Evolutionary conservation across 208 protist species (phyloP).

Genomic region (Tritrichomonas foetus): DNA sequence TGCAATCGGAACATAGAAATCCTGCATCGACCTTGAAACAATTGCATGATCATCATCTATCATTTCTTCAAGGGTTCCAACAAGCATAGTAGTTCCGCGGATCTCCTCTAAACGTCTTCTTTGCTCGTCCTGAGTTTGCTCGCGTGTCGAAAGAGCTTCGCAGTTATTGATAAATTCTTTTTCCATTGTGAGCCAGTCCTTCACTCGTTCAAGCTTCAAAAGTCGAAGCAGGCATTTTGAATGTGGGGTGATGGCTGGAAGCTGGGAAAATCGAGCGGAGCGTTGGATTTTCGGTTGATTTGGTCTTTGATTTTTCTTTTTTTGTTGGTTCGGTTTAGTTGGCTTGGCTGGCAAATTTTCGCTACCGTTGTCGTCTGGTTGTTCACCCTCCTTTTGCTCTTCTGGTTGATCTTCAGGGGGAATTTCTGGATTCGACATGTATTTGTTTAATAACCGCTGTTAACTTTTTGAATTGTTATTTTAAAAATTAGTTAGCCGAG

Average conservation of each 20-base stretch:
- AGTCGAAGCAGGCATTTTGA: slow-evolving; percentile 90
- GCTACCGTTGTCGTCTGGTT: too few relatives aligned
- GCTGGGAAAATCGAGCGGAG: background rate
- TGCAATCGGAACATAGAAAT: slow-evolving; percentile 97
- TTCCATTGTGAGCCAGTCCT: slow-evolving; percentile 98
- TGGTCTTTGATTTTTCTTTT: background rate
- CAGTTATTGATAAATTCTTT: slow-evolving; percentile 95
- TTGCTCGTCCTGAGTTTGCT: slow-evolving; percentile 71
- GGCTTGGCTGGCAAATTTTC: too few relatives aligned
- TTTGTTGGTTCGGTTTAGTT: too few relatives aligned
- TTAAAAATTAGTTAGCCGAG: too few relatives aligned
- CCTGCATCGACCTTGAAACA: slow-evolving; percentile 78
- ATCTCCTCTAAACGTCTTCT: slow-evolving; percentile 93
- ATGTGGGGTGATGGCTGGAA: slow-evolving; percentile 62
- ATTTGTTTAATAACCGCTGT: too few relatives aligned
- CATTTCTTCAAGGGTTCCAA: slow-evolving; percentile 98
- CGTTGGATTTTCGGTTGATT: background rate
- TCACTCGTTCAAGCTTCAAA: slow-evolving; percentile 92
- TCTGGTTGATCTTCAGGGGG: too few relatives aligned
- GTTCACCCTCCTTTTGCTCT: too few relatives aligned
- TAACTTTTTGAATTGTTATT: too few relatives aligned
- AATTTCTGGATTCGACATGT: too few relatives aligned
- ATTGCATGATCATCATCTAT: slow-evolving; percentile 99
- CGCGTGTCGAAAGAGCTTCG: slow-evolving; percentile 70
- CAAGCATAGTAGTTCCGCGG: slow-evolving; percentile 89